These are phyloP conservation scores for Endocalyx cinctus DNA, from an alignment of 2,329 filamentous ascomycete species.

Conservation along the genomic window DNA sequence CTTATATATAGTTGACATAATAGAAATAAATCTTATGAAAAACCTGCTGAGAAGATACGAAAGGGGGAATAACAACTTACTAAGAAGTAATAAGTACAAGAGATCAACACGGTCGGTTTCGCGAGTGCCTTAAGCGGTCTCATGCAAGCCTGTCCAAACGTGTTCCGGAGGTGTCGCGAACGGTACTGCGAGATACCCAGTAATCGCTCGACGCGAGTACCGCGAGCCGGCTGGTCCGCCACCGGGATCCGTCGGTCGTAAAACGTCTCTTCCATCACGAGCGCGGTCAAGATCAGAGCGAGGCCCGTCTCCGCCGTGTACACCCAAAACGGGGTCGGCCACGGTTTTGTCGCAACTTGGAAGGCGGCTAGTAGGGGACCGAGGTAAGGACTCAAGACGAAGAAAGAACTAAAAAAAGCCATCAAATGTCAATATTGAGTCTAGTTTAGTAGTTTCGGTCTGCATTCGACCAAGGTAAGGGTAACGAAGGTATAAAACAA, in stretches of 20 bases:
- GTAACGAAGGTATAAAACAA: too few species aligned
- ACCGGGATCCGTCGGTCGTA: constrained; percentile 39
- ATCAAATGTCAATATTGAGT: constrained; percentile 1
- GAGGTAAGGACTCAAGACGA: constrained; percentile 38
- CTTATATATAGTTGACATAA: too few species aligned
- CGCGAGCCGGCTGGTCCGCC: constrained; percentile 30
- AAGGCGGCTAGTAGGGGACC: constrained; percentile 44
- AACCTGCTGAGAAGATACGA: not conserved
- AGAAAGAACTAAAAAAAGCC: constrained; percentile 23
- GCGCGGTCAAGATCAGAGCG: constrained; percentile 32
- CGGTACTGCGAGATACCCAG: constrained; percentile 30
- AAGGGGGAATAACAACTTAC: constrained; percentile 15
- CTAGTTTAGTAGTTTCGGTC: too few species aligned
- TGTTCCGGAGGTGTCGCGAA: constrained; percentile 33
- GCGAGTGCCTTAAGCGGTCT: constrained; percentile 33
- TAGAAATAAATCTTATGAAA: not conserved
- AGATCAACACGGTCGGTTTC: constrained; percentile 34
- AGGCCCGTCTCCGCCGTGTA: constrained; percentile 35
- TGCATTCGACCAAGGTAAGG: too few species aligned
- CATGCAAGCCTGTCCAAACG: constrained; percentile 34
- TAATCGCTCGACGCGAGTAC: constrained; percentile 23
- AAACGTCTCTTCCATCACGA: constrained; percentile 45
- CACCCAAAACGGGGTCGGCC: constrained; percentile 45
- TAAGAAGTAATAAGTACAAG: constrained; percentile 31
- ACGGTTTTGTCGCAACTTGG: constrained; percentile 40